Base-by-base conservation (phyloP, 805 yeast species). In the Torulaspora delbrueckii region DNA sequence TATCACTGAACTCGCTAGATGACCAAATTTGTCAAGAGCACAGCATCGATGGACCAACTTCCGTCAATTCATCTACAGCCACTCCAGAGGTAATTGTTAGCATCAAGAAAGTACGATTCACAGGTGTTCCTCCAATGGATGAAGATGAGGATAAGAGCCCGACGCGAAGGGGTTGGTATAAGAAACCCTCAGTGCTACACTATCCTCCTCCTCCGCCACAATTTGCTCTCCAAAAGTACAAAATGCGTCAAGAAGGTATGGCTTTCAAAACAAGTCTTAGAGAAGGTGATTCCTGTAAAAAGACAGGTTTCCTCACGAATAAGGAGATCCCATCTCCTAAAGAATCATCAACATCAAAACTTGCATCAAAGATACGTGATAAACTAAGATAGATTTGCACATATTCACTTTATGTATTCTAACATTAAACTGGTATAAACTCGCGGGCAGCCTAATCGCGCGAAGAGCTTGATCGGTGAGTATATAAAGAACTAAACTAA, bases 91-190 rank as follows among this genome's bases (percentile, higher is more conserved):
- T 33, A 9, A 22, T 22, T 9, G 33, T 30, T 3, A 43, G 44
- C 4, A 42, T 49, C 4, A 63, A 63, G 49, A 65, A 57, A 37
- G 70, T 66, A 3, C 56, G 69, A 24, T 66, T 66, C 46, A 45
- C 53, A 3, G 69, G 69, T 9, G 70, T 66, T 0, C 66, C 69
- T 4, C 68, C 70, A 6, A 57, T 64, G 58, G 47, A 58, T 1
- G 53, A 48, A 1, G 54, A 57, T 13, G 69, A 65, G 42, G 55
- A 63, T 13, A 57, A 59, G 2, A 50, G 44, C 30, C 69, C 70
- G 2, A 63, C 59, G 23, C 63, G 57, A 38, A 56, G 56, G 37
- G 69, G 70, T 1, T 66, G 70, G 70, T 65, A 64, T 45, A 63
- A 61, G 41, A 66, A 66, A 27, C 70, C 70, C 0, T 61, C 65